Conservation (phyloP, 2,329 filamentous ascomycete species). For the Fusarium hainanense region DNA sequence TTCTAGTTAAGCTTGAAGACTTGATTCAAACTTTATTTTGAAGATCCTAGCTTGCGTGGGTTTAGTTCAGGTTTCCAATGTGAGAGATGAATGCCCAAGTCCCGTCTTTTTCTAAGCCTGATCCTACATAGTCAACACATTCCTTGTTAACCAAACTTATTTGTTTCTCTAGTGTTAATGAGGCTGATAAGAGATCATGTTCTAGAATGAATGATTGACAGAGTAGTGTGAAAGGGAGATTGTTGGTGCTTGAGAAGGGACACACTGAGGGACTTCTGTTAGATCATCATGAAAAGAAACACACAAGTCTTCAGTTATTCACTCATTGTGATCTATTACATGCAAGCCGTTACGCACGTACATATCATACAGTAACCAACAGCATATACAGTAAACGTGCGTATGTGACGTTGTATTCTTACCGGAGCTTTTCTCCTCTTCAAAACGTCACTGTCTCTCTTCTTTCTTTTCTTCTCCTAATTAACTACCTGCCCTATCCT, state of each 20-base stretch:
- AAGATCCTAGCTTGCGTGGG: conserved; percentile 13
- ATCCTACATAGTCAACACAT: not conserved
- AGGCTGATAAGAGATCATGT: not conserved
- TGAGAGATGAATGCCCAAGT: conserved; percentile 26
- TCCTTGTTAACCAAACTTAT: not conserved
- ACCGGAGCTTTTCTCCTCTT: not conserved
- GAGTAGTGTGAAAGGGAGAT: not conserved
- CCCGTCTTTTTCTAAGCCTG: not conserved
- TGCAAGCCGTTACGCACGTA: not conserved
- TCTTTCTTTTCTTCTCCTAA: not conserved
- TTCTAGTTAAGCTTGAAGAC: conserved; percentile 28
- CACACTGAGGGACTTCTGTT: not conserved
- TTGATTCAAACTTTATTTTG: conserved; percentile 37
- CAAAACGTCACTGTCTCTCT: not conserved
- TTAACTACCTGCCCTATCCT: not conserved
- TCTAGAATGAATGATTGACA: not conserved
- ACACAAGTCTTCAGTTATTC: not conserved
- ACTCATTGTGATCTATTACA: not conserved
- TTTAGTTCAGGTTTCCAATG: conserved; percentile 16
- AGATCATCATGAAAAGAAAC: not conserved
- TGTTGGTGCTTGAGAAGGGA: too few species aligned
- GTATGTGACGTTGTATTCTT: conserved; percentile 2
- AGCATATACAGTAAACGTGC: not conserved
- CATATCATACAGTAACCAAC: not conserved
- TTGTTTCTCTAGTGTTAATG: not conserved